phyloP scores from a whole-genome alignment of 1,284 basidiomycete species.

The Rhodotorula sp. region DNA sequence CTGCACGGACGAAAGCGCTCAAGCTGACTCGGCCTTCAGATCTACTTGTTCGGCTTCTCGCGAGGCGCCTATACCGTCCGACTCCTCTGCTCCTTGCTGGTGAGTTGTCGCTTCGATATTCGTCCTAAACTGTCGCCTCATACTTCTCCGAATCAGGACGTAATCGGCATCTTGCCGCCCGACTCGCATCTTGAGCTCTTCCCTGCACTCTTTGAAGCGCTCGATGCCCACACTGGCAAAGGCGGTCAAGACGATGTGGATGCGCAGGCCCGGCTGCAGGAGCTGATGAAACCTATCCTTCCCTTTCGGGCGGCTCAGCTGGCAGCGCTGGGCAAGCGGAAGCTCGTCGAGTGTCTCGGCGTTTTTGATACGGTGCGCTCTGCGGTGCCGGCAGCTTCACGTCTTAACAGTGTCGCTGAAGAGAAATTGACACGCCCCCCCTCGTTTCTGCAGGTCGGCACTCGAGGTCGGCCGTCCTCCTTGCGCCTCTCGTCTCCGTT shows the following conservation, averaged over 20 bases:
- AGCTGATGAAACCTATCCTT: slow-evolving; percentile 2
- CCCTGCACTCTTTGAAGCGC: slow-evolving; percentile 21
- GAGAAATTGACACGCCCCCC: too few species aligned
- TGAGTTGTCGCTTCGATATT: not conserved
- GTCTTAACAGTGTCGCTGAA: not conserved
- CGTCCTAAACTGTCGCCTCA: not conserved
- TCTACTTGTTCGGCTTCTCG: slow-evolving; percentile 52
- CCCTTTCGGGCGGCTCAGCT: not conserved
- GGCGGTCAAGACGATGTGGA: slow-evolving; percentile 1
- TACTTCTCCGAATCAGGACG: not conserved
- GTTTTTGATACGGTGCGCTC: slow-evolving; percentile 24
- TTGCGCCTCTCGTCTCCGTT: slow-evolving; percentile 4
- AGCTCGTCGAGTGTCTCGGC: slow-evolving; percentile 21
- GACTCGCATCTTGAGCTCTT: slow-evolving; percentile 12
- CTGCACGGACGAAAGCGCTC: not conserved
- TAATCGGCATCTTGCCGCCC: slow-evolving; percentile 26
- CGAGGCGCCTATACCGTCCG: slow-evolving; percentile 51
- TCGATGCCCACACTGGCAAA: slow-evolving; percentile 19
- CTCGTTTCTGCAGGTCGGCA: slow-evolving; percentile 13
- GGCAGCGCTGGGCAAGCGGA: not conserved
- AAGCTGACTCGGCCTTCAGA: slow-evolving; percentile 13
- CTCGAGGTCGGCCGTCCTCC: slow-evolving; percentile 19
- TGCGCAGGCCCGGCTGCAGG: not conserved
- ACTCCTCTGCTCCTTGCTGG: slow-evolving; percentile 51
- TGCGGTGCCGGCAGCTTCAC: too few species aligned